A percentile compares a stretch with the other conserved stretches of the same genome.
Evolutionary conservation across 2,329 filamentous ascomycete species (phyloP).

Genomic region (Verticillium isaacii): DNA sequence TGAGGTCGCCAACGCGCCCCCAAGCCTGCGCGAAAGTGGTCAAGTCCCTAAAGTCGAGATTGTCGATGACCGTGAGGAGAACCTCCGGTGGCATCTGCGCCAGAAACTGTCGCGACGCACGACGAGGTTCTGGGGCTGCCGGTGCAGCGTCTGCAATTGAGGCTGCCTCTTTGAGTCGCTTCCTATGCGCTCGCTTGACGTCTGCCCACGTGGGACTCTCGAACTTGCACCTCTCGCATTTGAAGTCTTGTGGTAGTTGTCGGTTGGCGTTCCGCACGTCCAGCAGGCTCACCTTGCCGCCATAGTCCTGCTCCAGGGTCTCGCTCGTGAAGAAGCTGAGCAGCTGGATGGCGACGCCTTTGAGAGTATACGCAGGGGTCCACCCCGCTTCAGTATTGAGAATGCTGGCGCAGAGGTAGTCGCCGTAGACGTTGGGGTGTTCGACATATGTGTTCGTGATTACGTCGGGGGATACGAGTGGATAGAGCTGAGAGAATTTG

Average conservation of each 20-base stretch:
- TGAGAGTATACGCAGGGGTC: constrained; percentile 45
- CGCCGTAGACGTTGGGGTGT: constrained; percentile 39
- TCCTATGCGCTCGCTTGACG: constrained; percentile 3
- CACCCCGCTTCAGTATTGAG: constrained; percentile 35
- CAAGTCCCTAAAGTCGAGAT: constrained; percentile 30
- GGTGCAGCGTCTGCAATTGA: constrained; percentile 14
- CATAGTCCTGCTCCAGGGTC: constrained; percentile 33
- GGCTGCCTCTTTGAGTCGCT: neutral
- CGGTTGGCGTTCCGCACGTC: constrained; percentile 14
- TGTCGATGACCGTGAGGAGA: constrained; percentile 26
- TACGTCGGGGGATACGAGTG: constrained; percentile 31
- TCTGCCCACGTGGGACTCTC: constrained; percentile 1
- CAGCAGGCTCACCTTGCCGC: constrained; percentile 18
- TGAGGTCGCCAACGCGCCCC: constrained; percentile 25
- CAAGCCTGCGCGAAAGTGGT: constrained; percentile 30
- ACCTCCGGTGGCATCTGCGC: constrained; percentile 32
- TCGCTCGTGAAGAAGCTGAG: constrained; percentile 47
- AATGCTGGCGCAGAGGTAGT: constrained; percentile 42
- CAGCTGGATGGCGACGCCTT: constrained; percentile 44
- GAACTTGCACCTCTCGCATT: constrained; percentile 21
- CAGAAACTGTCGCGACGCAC: neutral
- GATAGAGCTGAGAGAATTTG: constrained; percentile 28
- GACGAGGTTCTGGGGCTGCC: constrained; percentile 6
- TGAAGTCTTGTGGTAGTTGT: constrained; percentile 7
- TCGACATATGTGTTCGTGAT: constrained; percentile 32